A percentile compares a stretch with the other conserved stretches of the same genome.
These are phyloP conservation scores for Groenewaldozyma salmanticensis DNA, from an alignment of 805 yeast species.

Conservation along the genomic window DNA sequence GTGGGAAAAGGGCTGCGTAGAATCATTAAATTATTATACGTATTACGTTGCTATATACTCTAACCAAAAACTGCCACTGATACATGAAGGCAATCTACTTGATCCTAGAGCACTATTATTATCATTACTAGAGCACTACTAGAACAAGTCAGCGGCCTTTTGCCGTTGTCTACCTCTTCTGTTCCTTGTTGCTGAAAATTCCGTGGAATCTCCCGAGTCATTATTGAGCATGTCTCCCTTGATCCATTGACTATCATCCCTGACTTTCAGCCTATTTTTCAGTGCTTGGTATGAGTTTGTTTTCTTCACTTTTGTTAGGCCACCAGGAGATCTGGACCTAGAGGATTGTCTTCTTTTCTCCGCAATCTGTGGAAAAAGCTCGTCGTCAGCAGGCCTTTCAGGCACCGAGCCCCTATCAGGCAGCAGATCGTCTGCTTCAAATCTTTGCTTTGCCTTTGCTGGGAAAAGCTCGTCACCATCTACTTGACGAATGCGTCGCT, in stretches of 20 bases:
- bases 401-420: no score
- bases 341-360: slow-evolving; percentile 9
- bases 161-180: no score
- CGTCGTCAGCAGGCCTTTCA: no score
- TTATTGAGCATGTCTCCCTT: slow-evolving; percentile 9
- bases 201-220: background rate
- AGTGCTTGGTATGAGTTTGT: background rate
- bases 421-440: slow-evolving; percentile 5
- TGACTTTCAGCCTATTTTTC: background rate
- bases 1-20: no score
- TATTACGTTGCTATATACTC: no score
- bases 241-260: slow-evolving; percentile 7
- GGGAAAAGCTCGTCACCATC: background rate
- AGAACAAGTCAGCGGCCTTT: no score
- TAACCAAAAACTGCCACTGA: no score
- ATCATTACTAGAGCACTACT: no score
- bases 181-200: no score
- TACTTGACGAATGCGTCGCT: background rate
- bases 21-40: no score
- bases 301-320: slow-evolving; percentile 1
- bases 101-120: no score
- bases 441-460: background rate
- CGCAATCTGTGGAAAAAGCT: slow-evolving; percentile 29
- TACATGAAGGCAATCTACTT: no score
- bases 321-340: slow-evolving; percentile 8